These are phyloP conservation scores for Silene uniflora DNA, from an alignment of 148 eudicot species.

Conservation along the genomic window DNA sequence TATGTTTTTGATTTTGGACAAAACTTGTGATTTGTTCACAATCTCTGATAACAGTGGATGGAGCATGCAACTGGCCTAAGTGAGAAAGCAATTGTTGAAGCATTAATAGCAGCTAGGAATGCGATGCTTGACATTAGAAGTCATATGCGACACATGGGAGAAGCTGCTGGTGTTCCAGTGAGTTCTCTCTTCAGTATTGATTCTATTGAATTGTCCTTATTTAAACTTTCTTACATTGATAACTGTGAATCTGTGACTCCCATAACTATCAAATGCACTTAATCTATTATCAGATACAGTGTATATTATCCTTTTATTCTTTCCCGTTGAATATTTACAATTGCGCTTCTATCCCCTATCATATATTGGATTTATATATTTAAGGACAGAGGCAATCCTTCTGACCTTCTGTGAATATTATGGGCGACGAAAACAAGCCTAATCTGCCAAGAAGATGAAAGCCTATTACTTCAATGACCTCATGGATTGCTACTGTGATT, in stretches of 20 bases:
- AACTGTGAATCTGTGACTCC: not conserved
- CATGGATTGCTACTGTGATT: too few relatives aligned
- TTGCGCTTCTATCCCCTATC: not conserved
- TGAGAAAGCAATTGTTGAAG: constrained; percentile 57
- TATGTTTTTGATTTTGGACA: not conserved
- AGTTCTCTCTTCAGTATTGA: constrained; percentile 20
- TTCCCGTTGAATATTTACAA: not conserved
- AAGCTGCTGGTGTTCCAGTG: constrained; percentile 92
- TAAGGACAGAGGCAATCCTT: not conserved
- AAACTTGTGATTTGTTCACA: not conserved
- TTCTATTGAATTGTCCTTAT: not conserved
- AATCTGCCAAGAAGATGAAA: not conserved
- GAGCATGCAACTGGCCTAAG: constrained; percentile 46
- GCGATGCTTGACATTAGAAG: constrained; percentile 76
- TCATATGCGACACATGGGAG: constrained; percentile 90
- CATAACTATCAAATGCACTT: not conserved
- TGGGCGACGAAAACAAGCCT: not conserved
- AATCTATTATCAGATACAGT: not conserved
- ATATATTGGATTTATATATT: not conserved
- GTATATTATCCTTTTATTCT: not conserved
- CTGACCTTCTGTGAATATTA: not conserved
- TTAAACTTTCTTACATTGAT: not conserved
- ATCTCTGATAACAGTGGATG: constrained; percentile 55
- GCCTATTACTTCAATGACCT: too few relatives aligned
- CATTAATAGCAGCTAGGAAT: constrained; percentile 70